These are phyloP conservation scores for Metschnikowia similis DNA, from an alignment of 805 yeast genomes.

Conservation along the genomic window DNA sequence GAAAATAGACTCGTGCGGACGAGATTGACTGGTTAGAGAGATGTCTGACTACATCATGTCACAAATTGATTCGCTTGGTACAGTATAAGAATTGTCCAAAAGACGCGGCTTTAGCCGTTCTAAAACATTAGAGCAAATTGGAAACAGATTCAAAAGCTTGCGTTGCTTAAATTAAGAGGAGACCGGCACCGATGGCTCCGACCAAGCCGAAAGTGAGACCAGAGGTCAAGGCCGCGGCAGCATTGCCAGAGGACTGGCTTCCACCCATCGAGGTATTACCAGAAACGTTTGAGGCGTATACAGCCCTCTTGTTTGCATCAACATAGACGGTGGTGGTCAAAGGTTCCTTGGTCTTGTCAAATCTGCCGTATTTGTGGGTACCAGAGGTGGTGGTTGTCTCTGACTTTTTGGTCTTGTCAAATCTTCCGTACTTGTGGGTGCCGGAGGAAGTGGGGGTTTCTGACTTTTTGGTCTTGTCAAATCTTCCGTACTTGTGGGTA, in stretches of 20 bases:
- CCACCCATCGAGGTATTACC: conserved; percentile 13
- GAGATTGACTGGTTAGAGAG: background rate
- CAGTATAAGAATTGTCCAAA: background rate
- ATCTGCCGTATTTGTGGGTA: conserved; percentile 32
- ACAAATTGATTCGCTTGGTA: background rate
- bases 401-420: conserved; percentile 43
- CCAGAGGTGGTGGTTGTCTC: conserved; percentile 19
- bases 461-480: conserved; percentile 17
- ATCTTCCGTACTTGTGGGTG: conserved; percentile 55
- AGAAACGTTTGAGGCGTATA: conserved; percentile 2
- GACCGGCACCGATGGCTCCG: conserved; percentile 49
- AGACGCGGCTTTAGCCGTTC: background rate
- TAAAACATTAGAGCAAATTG: background rate
- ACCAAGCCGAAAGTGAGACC: conserved; percentile 29
- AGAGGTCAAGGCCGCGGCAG: conserved; percentile 15
- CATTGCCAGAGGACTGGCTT: conserved; percentile 23
- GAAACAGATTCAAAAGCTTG: background rate
- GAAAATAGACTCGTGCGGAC: background rate
- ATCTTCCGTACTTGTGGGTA: conserved; percentile 18
- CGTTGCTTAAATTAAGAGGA: conserved; percentile 30
- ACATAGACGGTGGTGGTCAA: conserved; percentile 34
- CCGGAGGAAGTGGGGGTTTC: conserved; percentile 11
- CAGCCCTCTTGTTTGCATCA: conserved; percentile 16
- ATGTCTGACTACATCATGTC: background rate
- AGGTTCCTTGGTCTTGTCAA: conserved; percentile 31